Evolutionary conservation across 805 yeast species (phyloP), one percentile per base, ranked within the genome.

Genomic region (Candida dajiaensis): DNA sequence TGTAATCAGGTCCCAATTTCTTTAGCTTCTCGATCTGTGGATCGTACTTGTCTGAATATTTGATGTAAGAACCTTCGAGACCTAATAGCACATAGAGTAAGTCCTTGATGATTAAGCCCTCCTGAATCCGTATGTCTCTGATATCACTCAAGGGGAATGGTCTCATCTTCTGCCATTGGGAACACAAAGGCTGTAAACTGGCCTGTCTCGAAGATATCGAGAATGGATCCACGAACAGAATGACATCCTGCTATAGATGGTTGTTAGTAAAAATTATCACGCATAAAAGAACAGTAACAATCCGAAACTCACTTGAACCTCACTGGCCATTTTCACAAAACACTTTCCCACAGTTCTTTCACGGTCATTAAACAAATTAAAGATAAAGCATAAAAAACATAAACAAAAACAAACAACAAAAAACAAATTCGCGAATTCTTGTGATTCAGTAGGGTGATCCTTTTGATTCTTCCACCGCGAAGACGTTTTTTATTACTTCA

Each of bases 61-160:
- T 69, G 31, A 92, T 78, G 58, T 85, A 88, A 19, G 72, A 71
- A 0, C 97, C 97, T 62, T 89, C 96, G 23, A 74, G 64, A 0
- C 95, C 95, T 28, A 81, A 54, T 13, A 94, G 61, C 1, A 86
- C 83, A 54, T 74, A 75, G 19, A 89, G 56, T 10, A 89, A 60
- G 61, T 92, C 99, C 48, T 77, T 72, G 15, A 85, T 70, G 1
- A 94, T 73, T 22, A 82, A 71, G 0, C 86, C 82, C 60, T 89
- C 96, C 60, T 89, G 96, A 3, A 74, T 72, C 41, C 75, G 70
- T 3, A 72, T 59, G 28, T 76, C 77, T n/a, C 57, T 59, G 37
- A 74, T 60, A 44, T 69, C 76, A 41, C 71, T 71, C 29, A 81
- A 60, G 2, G 82, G 75, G 46, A 65, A 69, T 12, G 78, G 70